Evolutionary conservation across 2,329 filamentous ascomycete species (phyloP), one percentile per base, ranked within the genome.

Genomic region (Chaetomiaceae sp.): DNA sequence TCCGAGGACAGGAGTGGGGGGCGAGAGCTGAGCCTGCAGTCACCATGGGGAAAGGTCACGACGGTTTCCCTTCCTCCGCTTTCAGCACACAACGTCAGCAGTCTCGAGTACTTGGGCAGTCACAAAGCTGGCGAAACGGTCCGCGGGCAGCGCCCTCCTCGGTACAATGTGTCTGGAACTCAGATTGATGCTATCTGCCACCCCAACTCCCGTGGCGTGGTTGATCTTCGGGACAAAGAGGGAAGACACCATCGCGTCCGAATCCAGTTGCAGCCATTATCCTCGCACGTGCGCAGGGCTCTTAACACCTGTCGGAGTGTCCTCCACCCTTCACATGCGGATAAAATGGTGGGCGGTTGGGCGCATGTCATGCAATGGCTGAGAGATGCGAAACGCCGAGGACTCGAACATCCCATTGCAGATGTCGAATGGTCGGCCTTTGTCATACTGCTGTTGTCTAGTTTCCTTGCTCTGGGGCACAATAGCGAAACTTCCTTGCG

Each of bases 281-380:
- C 79, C 44, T 71, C 74, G n/a, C 74, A 85, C 44, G 83, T 87
- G 5, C 73, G 72, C 23, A 81, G 74, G 48, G 70, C 83, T 8
- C 69, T 91, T 8, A 73, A 79, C 27, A 70, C 81, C 14, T 85
- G 85, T 62, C 78, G 78, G 51, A 82, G 84, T 56, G 76, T 86
- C 30, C 65, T 90, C 23, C 79, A 81, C 6, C 71, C 80, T 17
- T 72, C 75, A 0, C 73, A 78, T 35, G 80, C 69, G 54, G 84
- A 73, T 70, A 86, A 73, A 21, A 68, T 89, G 9, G 69, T 87
- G 50, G 76, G 83, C 9, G 81, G 78, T 2, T 91, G 87, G 85
- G 87, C 86, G 78, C 83, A 88, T 62, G 75, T 81, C 17, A 78
- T 86, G 68, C 79, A 82, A 55, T 92, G 87, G 87, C 71, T 88